Evolutionary conservation across 805 yeast species (phyloP), one percentile per base, ranked within the genome.

Genomic region (Phaffomyces antillensis): DNA sequence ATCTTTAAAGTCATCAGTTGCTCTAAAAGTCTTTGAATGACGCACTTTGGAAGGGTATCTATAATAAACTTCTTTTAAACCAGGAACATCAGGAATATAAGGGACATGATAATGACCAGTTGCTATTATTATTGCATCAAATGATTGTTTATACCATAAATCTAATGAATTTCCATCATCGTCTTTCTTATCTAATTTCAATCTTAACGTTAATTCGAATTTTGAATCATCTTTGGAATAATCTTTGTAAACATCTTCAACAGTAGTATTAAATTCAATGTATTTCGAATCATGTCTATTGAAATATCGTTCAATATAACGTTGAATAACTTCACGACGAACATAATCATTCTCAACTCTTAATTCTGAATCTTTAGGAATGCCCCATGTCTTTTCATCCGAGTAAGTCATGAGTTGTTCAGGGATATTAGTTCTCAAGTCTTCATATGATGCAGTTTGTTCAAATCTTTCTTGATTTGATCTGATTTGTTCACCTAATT

Each of bases 91-190:
- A 1, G 86, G 86, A 36, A 72, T 55, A 45, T 53, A 64, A 2
- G 86, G 86, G 7, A 71, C 63, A 34, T 77, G 68, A 55, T 69
- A 77, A 53, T 76, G 77, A 8, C 86, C 86, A 11, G 73, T 62
- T 3, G 83, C 78, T 11, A 78, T 56, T 3, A 76, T 67, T 4
- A 80, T 71, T 12, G 56, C 45, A 53, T 68, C 72, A 47, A 60
- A 68, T 8, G 46, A 53, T 36, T 64, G 59, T 44, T 61, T 68
- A 47, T 53, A 62, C 75, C 75, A 70, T 13, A 49, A 35, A 42
- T 69, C 73, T 2, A 53, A n/a, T 6, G 51, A 52, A 11, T 53
- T 58, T 37, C 45, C 51, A 10, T 46, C 44, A 31, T 50, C 52
- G 4, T 12, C 41, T 36, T 38, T 28, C 15, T 2, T 50, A 39